Conservation (phyloP, 768 basidiomycete genomes). For the Suillus plorans region DNA sequence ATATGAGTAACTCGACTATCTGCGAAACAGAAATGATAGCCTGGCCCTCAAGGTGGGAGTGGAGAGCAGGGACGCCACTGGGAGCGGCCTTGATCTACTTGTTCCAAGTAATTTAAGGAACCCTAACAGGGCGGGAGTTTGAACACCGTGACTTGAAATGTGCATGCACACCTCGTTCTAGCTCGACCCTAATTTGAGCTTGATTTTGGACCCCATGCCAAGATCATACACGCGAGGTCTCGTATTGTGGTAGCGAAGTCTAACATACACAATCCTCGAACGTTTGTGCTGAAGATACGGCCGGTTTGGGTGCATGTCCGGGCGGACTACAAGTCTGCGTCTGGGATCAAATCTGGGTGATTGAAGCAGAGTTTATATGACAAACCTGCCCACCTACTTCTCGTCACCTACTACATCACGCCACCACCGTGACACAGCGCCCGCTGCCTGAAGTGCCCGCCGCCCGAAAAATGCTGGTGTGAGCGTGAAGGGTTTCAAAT, state of each 20-base stretch:
- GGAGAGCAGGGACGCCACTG: not conserved
- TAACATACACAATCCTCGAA: not conserved
- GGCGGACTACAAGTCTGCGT: too few relatives aligned
- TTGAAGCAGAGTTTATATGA: too few relatives aligned
- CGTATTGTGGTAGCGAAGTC: not conserved
- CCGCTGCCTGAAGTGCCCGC: slow-evolving; percentile 43
- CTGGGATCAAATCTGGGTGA: too few relatives aligned
- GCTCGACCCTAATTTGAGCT: not conserved
- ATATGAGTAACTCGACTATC: not conserved
- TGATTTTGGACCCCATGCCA: not conserved
- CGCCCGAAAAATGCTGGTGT: slow-evolving; percentile 23
- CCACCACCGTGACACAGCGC: slow-evolving; percentile 39
- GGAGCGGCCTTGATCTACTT: not conserved
- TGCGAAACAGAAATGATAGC: not conserved
- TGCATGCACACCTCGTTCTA: not conserved
- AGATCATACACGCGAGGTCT: not conserved
- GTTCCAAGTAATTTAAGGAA: not conserved
- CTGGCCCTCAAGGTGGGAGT: not conserved
- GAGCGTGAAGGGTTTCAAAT: slow-evolving; percentile 76
- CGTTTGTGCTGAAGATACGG: not conserved
- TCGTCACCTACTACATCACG: too few relatives aligned
- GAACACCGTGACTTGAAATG: not conserved
- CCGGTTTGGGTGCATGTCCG: too few relatives aligned
- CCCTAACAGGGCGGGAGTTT: not conserved
- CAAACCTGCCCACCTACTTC: too few relatives aligned